These are phyloP conservation scores for Tanacetum coccineum DNA, from an alignment of 129 eudicot genomes.

Conservation along the genomic window DNA sequence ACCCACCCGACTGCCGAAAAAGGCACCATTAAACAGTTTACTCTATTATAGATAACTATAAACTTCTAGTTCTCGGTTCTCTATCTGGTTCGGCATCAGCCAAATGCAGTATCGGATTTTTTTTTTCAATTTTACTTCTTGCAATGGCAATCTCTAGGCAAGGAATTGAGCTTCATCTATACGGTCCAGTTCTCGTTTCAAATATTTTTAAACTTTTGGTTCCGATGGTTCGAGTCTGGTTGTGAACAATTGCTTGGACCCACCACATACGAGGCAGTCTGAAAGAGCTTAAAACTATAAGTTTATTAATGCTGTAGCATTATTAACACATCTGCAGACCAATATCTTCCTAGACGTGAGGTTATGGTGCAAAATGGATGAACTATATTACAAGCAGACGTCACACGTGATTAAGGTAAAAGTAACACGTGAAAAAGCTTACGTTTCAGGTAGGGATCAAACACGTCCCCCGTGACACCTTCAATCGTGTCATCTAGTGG, in stretches of 20 bases:
- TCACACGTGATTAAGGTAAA: slow-evolving; percentile 4
- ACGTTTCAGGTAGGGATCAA: slow-evolving; percentile 71
- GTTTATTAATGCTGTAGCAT: background rate
- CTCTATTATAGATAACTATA: background rate
- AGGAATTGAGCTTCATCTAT: background rate
- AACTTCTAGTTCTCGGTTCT: background rate
- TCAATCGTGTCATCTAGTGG: slow-evolving; percentile 80
- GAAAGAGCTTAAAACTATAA: background rate
- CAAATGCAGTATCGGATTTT: background rate
- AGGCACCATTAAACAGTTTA: background rate
- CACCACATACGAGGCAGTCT: too few relatives aligned
- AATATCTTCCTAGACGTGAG: background rate
- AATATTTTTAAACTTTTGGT: background rate
- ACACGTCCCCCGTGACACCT: slow-evolving; percentile 80
- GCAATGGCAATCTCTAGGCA: background rate
- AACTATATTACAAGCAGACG: background rate
- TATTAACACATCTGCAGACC: background rate
- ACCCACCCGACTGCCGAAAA: too few relatives aligned
- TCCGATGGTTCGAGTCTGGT: background rate
- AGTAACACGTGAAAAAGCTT: slow-evolving; percentile 21
- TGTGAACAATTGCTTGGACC: background rate
- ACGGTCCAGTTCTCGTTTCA: background rate
- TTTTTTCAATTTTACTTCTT: too few relatives aligned
- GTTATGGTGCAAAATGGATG: background rate
- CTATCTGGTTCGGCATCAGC: background rate